Evolutionary conservation across 768 basidiomycete genomes (phyloP).

Genomic region (Collybia sordida): DNA sequence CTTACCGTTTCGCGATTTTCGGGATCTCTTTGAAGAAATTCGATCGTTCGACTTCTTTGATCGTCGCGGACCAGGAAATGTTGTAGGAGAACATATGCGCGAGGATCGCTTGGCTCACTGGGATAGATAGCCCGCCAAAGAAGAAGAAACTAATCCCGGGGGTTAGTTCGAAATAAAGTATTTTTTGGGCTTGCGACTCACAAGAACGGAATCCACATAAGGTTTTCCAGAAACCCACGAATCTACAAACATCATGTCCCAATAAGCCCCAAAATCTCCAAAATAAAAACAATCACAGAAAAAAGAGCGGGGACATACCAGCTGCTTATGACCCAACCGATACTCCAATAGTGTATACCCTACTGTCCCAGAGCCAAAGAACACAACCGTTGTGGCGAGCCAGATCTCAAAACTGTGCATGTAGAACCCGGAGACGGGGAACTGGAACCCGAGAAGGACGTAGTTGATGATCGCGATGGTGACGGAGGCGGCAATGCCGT

Average conservation of each 20-base stretch:
- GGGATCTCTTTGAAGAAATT: constrained; percentile 94
- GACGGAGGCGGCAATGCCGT: constrained; percentile 66
- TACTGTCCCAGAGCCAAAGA: constrained; percentile 71
- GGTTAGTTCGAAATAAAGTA: not conserved
- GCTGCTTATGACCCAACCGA: constrained; percentile 56
- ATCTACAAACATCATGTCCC: constrained; percentile 31
- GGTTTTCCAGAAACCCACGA: constrained; percentile 52
- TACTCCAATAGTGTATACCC: constrained; percentile 76
- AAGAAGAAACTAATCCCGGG: constrained; percentile 61
- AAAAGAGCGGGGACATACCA: constrained; percentile 31
- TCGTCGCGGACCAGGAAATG: constrained; percentile 56
- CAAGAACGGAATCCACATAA: constrained; percentile 78
- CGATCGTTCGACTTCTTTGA: constrained; percentile 82
- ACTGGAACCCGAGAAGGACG: constrained; percentile 68
- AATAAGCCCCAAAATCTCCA: not conserved
- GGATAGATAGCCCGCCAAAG: constrained; percentile 74
- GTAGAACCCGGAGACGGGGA: constrained; percentile 75
- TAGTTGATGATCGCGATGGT: constrained; percentile 75
- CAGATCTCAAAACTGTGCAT: constrained; percentile 81
- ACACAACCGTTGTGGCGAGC: constrained; percentile 75
- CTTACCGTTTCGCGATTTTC: constrained; percentile 72
- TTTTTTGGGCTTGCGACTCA: constrained; percentile 31
- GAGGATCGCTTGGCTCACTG: constrained; percentile 64
- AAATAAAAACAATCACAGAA: constrained; percentile 12
- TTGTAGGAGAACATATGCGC: constrained; percentile 62